A percentile compares a stretch with the other conserved stretches of the same genome.
These are phyloP conservation scores for Aureobasidium subglaciale DNA, from an alignment of 2,329 filamentous ascomycete species.

Conservation along the genomic window DNA sequence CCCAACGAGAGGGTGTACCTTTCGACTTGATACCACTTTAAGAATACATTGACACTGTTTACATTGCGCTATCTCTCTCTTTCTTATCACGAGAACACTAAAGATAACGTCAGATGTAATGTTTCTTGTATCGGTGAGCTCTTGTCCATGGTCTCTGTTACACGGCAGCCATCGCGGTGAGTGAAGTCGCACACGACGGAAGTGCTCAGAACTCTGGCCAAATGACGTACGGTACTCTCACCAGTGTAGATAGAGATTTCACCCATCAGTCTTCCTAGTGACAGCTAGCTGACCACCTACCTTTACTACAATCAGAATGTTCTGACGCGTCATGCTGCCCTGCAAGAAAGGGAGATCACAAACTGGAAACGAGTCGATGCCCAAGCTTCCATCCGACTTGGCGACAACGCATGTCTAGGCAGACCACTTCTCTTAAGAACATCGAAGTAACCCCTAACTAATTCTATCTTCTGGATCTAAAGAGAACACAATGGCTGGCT, in stretches of 20 bases:
- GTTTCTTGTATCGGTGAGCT: too few species aligned
- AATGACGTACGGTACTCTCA: too few species aligned
- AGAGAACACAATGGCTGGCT: slow-evolving; percentile 63
- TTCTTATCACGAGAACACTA: too few species aligned
- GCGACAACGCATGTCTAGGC: slow-evolving; percentile 5
- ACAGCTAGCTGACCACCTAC: too few species aligned
- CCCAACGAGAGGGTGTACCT: neutral
- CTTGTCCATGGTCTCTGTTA: neutral
- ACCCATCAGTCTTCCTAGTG: too few species aligned
- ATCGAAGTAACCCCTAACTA: neutral
- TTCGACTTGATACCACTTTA: slow-evolving; percentile 3
- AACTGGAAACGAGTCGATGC: neutral
- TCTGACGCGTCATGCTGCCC: neutral
- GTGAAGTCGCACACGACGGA: too few species aligned
- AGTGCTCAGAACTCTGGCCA: too few species aligned
- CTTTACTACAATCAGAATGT: too few species aligned
- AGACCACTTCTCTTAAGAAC: neutral
- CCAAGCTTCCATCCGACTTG: slow-evolving; percentile 5
- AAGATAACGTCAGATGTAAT: too few species aligned
- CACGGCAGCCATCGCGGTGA: too few species aligned
- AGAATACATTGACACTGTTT: neutral
- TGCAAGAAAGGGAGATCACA: neutral
- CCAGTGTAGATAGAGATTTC: too few species aligned
- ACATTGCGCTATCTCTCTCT: neutral
- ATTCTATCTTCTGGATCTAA: neutral